These are phyloP conservation scores for Anacardium occidentale DNA, from an alignment of 345 rosid genomes.

Conservation along the genomic window DNA sequence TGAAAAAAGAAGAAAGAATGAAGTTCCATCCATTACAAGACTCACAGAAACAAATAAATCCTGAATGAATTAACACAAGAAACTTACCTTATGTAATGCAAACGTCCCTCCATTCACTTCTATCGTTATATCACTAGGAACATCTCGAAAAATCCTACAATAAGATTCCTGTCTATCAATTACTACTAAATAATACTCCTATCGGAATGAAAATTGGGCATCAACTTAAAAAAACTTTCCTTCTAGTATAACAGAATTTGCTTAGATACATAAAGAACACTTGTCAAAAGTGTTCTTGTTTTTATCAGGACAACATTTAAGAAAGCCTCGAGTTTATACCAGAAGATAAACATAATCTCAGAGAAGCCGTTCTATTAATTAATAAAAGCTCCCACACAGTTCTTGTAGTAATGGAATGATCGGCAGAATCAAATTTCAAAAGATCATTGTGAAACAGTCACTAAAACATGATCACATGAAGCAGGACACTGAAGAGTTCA, in stretches of 20 bases:
- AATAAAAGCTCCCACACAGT: neutral
- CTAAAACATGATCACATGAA: neutral
- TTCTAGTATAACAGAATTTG: neutral
- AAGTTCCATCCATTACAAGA: neutral
- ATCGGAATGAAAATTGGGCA: neutral
- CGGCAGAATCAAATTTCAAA: neutral
- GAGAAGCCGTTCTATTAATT: neutral
- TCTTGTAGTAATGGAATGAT: neutral
- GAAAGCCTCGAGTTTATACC: conserved; percentile 5
- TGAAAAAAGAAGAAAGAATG: neutral
- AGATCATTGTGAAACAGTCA: neutral
- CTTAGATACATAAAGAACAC: neutral
- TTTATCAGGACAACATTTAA: neutral
- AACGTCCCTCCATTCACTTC: conserved; percentile 77
- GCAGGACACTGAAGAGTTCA: neutral
- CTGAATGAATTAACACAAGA: conserved; percentile 12
- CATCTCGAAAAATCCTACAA: conserved; percentile 89
- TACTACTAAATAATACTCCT: neutral
- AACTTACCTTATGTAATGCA: conserved; percentile 76
- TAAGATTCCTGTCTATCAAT: conserved; percentile 10
- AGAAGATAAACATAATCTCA: neutral
- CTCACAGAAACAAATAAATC: neutral
- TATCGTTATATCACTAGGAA: conserved; percentile 85
- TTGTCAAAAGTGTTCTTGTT: neutral
- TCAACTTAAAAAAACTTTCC: neutral